Evolutionary conservation across 352 stramenopile species (phyloP), one percentile per base, ranked within the genome.

Genomic region (Elongisporangium undulatum): DNA sequence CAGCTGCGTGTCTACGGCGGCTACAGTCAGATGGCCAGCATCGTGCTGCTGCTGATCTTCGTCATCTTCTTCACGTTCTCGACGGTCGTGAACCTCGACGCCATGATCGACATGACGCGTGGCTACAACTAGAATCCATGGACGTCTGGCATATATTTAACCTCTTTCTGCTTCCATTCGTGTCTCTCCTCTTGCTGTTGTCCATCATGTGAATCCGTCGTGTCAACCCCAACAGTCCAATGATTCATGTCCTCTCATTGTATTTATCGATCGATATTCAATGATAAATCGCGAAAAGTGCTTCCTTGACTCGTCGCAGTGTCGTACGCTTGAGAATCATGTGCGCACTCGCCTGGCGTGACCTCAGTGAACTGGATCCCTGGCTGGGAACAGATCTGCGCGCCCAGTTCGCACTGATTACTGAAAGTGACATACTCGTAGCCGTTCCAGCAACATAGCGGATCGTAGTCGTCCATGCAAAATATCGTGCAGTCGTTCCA

Each of bases 1-100:
- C 80, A 88, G 50, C 58, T 85, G 4, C 75, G 80, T 12, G 79
- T 77, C 63, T 87, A 85, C 61, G 80, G 80, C 52, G 72, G 77
- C 29, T 82, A 84, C 55, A 87, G 75, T 56, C 75, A 71, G 38
- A 63, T 77, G 24, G 78, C 79, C 5, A 74, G 67, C 53, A 63
- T 71, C 34, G 68, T 68, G 21, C 76, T 90, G 45, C 77, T 75
- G 65, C 9, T 84, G 20, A 86, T 87, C 49, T 85, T 81, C 34
- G 34, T 79, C 49, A 56, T 84, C 49, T 77, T 88, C 49, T 89
- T 92, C 52, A 60, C 73, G 9, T 89, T 88, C 63, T 71, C 73
- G 23, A 76, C 82, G 74, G 58, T 50, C 1, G 67, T 85, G 58
- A 89, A 82, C 59, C 56, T 79, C 53, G 74, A 67, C 1, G 69